Conservation (phyloP, 352 stramenopile species). For the Aphanomyces invadans region DNA sequence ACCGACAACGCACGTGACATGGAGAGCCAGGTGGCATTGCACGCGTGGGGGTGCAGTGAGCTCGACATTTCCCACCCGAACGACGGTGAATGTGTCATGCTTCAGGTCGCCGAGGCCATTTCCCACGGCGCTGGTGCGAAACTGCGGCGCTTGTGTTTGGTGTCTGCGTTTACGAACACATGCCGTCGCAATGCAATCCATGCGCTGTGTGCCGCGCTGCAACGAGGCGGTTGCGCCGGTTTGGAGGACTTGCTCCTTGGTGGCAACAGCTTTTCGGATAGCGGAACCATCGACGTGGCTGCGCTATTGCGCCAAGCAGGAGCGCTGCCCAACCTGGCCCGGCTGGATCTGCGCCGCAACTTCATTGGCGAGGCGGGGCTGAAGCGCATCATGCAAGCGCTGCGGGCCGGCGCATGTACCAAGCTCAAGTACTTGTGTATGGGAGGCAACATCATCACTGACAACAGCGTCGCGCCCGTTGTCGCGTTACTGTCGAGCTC, state of each 20-base stretch:
- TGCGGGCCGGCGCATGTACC: conserved; percentile 39
- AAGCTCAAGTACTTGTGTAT: conserved; percentile 79
- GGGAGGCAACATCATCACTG: conserved; percentile 79
- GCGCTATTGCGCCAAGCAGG: conserved; percentile 50
- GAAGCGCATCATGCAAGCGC: conserved; percentile 59
- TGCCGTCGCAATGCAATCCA: conserved; percentile 63
- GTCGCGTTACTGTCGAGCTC: conserved; percentile 52
- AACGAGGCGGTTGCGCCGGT: conserved; percentile 52
- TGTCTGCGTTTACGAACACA: conserved; percentile 76
- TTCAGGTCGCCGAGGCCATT: conserved; percentile 58
- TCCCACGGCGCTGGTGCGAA: conserved; percentile 49
- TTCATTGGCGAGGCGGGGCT: conserved; percentile 72
- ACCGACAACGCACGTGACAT: conserved; percentile 38
- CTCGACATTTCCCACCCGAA: conserved; percentile 76
- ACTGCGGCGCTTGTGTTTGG: conserved; percentile 47
- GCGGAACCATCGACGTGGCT: conserved; percentile 63
- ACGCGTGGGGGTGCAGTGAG: conserved; percentile 70
- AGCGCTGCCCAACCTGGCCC: conserved; percentile 53
- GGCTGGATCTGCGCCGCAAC: conserved; percentile 70
- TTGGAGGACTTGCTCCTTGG: conserved; percentile 59
- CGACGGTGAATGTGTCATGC: conserved; percentile 52
- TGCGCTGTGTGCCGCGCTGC: conserved; percentile 50
- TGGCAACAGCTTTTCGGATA: conserved; percentile 69
- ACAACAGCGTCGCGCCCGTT: conserved; percentile 66
- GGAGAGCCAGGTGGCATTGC: conserved; percentile 43